Evolutionary conservation across 1,284 basidiomycete species (phyloP).

Genomic region (Austropuccinia psidii): DNA sequence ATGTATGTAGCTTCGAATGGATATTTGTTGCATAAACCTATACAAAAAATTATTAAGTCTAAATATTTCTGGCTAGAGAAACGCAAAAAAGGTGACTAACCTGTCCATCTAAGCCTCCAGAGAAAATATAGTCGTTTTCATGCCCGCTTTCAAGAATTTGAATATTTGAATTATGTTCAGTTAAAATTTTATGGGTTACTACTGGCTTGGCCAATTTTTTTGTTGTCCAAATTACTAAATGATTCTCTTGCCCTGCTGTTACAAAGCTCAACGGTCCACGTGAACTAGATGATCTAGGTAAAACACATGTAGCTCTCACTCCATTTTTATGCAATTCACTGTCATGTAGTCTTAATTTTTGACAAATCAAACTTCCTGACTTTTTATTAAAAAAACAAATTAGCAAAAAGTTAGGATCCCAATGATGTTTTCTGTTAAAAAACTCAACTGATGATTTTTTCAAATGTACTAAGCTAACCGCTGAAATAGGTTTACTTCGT

Average conservation of each 20-base stretch:
- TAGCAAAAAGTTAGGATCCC: not conserved
- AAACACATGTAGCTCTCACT: conserved; percentile 18
- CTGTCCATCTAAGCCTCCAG: conserved; percentile 19
- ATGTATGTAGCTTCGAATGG: not conserved
- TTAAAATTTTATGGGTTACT: not conserved
- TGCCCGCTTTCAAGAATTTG: not conserved
- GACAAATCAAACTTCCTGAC: not conserved
- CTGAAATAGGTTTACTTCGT: not conserved
- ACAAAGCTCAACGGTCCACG: not conserved
- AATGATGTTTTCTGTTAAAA: not conserved
- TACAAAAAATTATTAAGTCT: not conserved
- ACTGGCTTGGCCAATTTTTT: not conserved
- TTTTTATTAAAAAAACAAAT: not conserved
- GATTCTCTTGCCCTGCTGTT: conserved; percentile 21
- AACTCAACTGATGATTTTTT: not conserved
- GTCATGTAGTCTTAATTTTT: not conserved
- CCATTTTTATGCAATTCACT: conserved; percentile 24
- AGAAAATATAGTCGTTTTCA: not conserved
- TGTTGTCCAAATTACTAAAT: conserved; percentile 16
- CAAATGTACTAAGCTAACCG: conserved; percentile 17
- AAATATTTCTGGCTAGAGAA: not conserved
- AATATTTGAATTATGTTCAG: not conserved
- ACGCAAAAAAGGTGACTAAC: not conserved
- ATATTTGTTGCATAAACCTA: conserved; percentile 18
- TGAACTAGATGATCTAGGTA: not conserved